Evolutionary conservation across 2,329 filamentous ascomycete species (phyloP).

Genomic region (Zymoseptoria pseudotritici): DNA sequence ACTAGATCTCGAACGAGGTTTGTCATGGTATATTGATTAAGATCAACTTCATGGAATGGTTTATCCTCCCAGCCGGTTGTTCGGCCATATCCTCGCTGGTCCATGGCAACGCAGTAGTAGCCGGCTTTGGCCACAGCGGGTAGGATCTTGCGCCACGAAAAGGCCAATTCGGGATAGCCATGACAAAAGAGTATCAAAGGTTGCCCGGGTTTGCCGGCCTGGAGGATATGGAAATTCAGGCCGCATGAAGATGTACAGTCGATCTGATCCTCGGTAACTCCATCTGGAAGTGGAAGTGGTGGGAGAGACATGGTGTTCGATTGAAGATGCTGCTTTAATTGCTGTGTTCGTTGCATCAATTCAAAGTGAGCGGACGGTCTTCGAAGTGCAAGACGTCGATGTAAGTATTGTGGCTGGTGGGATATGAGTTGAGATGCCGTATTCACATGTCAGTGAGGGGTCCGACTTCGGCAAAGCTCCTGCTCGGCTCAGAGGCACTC

Average conservation of each 20-base stretch:
- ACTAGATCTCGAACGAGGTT: conserved; percentile 56
- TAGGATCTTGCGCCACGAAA: conserved; percentile 61
- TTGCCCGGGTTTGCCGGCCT: conserved; percentile 42
- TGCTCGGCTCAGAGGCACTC: not conserved
- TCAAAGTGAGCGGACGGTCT: not conserved
- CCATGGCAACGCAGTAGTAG: conserved; percentile 59
- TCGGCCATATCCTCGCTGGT: conserved; percentile 61
- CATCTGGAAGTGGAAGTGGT: conserved; percentile 48
- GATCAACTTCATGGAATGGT: conserved; percentile 45
- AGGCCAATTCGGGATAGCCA: conserved; percentile 63
- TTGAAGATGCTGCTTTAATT: not conserved
- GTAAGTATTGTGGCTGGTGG: not conserved
- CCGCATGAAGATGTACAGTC: conserved; percentile 46
- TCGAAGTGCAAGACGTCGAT: not conserved
- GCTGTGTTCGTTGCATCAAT: not conserved
- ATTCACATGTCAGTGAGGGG: not conserved
- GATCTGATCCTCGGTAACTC: conserved; percentile 50
- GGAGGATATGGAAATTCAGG: conserved; percentile 55
- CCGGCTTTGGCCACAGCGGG: conserved; percentile 51
- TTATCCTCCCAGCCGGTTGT: conserved; percentile 54
- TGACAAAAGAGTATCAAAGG: conserved; percentile 57
- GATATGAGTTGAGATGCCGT: not conserved
- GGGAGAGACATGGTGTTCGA: conserved; percentile 20
- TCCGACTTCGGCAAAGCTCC: not conserved
- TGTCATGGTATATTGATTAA: conserved; percentile 51